Base-by-base conservation (phyloP, 1,284 basidiomycete species). In the Prillingera fragicola region DNA sequence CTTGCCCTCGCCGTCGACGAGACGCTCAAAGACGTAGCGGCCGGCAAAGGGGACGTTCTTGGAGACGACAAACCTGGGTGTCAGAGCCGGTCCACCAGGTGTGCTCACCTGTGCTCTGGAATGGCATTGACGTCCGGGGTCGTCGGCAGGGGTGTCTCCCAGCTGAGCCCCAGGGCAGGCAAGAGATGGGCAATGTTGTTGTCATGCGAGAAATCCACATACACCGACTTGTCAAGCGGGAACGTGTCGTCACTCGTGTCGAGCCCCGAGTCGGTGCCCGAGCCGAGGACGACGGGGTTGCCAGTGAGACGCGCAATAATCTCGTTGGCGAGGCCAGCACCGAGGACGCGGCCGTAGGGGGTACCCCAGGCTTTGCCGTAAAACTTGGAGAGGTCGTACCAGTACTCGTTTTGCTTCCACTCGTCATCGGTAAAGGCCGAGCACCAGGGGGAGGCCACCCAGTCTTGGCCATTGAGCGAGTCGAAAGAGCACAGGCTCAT, bases 21-120 rank as follows among this genome's bases (percentile, higher is more conserved):
- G 29, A 21, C 50, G 43, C 33, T 62, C 58, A 26, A 62, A 51
- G 8, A 55, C 53, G 19, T 54, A 50, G 3, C 48, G 48, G 10
- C 47, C 54, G 1, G 50, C 51, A 38, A 60, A 62, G 13, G 58
- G 58, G 3, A 56, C 58, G 13, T 52, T 28, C 23, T 29, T 39
- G 22, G 48, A 48, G 8, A 54, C 48, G 14, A 38, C 33, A 27
- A 47, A 48, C 15, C 9, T 17, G 26, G 28, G 38, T 0, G 15
- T n/a, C n/a, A n/a, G n/a, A n/a, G 36, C 19, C n/a, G n/a, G n/a
- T n/a, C n/a, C n/a, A n/a, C n/a, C n/a, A n/a, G n/a, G n/a, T n/a
- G n/a, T n/a, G n/a, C n/a, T n/a, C n/a, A n/a, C n/a, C n/a, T n/a
- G n/a, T n/a, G n/a, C n/a, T n/a, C 18, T 9, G 18, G 36, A 37